Evolutionary conservation across 108 stramenopile genomes (phyloP).

Genomic region (Heterococcus sp.): DNA sequence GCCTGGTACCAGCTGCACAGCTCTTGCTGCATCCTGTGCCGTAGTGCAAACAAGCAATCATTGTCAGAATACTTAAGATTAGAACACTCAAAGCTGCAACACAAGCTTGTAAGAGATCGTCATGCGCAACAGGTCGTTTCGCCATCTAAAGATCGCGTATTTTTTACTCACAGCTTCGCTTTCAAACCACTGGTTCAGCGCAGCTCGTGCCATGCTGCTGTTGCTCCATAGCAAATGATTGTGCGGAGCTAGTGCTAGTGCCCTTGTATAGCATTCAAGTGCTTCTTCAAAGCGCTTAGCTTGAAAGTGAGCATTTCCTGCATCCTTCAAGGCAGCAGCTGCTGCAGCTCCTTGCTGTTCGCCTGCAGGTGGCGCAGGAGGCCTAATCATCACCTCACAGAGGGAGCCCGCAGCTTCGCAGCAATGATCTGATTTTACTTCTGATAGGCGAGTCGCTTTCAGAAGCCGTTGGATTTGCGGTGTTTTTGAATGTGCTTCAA

Average conservation of each 20-base stretch:
- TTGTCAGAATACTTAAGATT: not conserved
- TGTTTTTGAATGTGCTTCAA: too few relatives aligned
- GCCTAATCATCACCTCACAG: too few relatives aligned
- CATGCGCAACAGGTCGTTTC: not conserved
- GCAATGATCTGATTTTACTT: too few relatives aligned
- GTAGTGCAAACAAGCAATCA: not conserved
- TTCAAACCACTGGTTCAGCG: constrained; percentile 10
- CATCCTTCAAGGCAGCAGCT: not conserved
- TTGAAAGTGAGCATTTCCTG: not conserved
- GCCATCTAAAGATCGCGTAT: not conserved
- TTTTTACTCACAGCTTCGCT: constrained; percentile 11
- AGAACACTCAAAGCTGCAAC: not conserved
- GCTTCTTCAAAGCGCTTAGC: constrained; percentile 4
- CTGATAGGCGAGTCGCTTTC: too few relatives aligned
- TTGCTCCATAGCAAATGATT: constrained; percentile 34
- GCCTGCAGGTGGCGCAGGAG: too few relatives aligned
- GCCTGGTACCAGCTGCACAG: constrained; percentile 4
- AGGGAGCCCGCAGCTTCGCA: too few relatives aligned
- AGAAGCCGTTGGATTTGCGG: too few relatives aligned
- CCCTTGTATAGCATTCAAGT: constrained; percentile 9
- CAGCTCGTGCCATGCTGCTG: constrained; percentile 16
- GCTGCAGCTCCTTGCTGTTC: too few relatives aligned
- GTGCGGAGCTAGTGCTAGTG: constrained; percentile 2
- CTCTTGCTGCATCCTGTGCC: constrained; percentile 1
- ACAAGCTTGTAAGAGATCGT: not conserved